These are phyloP conservation scores for Capniomyces stellatus DNA, from an alignment of 371 early-diverging fungal genomes.

Conservation along the genomic window DNA sequence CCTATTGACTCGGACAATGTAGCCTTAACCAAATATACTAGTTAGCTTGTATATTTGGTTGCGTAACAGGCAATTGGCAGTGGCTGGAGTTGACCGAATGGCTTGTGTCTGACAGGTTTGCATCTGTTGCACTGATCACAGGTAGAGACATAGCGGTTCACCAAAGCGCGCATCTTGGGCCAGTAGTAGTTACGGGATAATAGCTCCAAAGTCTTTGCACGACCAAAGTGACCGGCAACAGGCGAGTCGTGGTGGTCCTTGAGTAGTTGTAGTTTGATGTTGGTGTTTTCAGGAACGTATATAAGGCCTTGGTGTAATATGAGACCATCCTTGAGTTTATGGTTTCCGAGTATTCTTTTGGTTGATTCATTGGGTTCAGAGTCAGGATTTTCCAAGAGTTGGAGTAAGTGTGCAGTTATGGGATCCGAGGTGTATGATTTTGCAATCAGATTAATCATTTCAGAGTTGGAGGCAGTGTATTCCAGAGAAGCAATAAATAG, in stretches of 20 bases:
- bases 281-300: constrained; percentile 11
- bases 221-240: constrained; percentile 29
- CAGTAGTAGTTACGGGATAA: constrained; percentile 24
- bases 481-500: not conserved
- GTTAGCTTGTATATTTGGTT: too few relatives aligned
- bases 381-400: not conserved
- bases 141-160: constrained; percentile 18
- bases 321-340: constrained; percentile 5
- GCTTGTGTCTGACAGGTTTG: constrained; percentile 12
- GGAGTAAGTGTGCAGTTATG: not conserved
- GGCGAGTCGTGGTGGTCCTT: constrained; percentile 19
- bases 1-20: too few relatives aligned
- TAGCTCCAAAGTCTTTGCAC: constrained; percentile 17
- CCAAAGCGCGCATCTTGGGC: constrained; percentile 20
- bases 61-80: too few relatives aligned
- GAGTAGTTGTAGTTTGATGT: constrained; percentile 11
- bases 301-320: constrained; percentile 12
- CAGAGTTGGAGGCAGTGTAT: not conserved
- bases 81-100: constrained; percentile 13
- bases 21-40: too few relatives aligned
- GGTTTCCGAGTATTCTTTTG: not conserved
- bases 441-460: not conserved
- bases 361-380: not conserved
- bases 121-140: constrained; percentile 26
- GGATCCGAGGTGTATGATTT: not conserved